Percentiles rank a stretch among this genome's conserved stretches.
phyloP scores from a whole-genome alignment of 129 eudicot genomes.

The Lactuca sativa region DNA sequence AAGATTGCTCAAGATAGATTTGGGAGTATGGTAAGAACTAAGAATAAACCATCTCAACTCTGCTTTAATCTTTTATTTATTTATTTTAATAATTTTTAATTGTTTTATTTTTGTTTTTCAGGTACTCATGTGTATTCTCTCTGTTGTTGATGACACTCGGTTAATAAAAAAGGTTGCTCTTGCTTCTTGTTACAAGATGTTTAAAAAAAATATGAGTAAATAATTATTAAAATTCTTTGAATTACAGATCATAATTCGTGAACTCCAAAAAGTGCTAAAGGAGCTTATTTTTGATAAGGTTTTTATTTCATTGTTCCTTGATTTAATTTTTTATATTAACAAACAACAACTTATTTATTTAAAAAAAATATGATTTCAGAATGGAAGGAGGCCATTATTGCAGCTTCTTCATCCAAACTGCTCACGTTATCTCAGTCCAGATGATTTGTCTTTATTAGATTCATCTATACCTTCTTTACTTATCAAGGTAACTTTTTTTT shows the following conservation, averaged over 20 bases:
- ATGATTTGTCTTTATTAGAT: slow-evolving; percentile 67
- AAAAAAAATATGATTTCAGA: slow-evolving; percentile 34
- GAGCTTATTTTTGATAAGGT: slow-evolving; percentile 86
- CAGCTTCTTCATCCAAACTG: slow-evolving; percentile 91
- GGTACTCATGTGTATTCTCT: slow-evolving; percentile 79
- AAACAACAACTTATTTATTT: background rate
- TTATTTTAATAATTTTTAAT: background rate
- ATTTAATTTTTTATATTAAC: background rate
- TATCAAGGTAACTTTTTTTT: slow-evolving; percentile 42
- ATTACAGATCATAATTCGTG: slow-evolving; percentile 67
- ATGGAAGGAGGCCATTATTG: slow-evolving; percentile 73
- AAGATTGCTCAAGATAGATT: slow-evolving; percentile 75
- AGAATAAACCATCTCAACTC: background rate
- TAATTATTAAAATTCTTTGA: background rate
- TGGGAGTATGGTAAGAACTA: slow-evolving; percentile 60
- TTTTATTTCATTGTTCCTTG: background rate
- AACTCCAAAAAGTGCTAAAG: slow-evolving; percentile 60
- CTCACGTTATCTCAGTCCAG: slow-evolving; percentile 76
- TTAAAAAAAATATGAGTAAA: background rate
- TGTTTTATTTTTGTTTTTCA: slow-evolving; percentile 18
- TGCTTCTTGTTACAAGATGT: background rate
- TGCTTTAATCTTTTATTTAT: background rate
- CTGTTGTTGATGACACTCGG: slow-evolving; percentile 91
- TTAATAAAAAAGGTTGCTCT: slow-evolving; percentile 63
- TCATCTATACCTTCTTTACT: slow-evolving; percentile 61